These are phyloP conservation scores for Penicillium manginii DNA, from an alignment of 495 filamentous ascomycete species.

Conservation along the genomic window DNA sequence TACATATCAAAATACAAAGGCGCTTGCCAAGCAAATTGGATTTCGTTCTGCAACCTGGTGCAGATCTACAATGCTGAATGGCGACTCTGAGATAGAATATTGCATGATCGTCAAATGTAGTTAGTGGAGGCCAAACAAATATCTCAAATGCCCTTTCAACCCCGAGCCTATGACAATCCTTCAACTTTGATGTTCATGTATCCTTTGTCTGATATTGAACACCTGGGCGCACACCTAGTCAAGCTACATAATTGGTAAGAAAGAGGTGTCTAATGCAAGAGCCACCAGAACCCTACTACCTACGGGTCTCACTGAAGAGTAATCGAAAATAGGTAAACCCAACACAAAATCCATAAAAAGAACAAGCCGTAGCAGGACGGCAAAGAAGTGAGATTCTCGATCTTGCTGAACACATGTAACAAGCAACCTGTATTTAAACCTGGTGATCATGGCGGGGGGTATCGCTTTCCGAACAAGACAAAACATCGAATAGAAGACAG, in stretches of 20 bases:
- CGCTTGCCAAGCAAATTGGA: slow-evolving; percentile 2
- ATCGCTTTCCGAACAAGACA: not conserved
- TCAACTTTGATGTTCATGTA: too few species aligned
- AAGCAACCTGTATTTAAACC: not conserved
- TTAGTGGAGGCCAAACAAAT: too few species aligned
- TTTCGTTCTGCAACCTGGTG: not conserved
- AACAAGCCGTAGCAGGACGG: not conserved
- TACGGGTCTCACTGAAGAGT: too few species aligned
- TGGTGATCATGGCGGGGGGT: not conserved
- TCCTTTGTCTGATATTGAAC: too few species aligned
- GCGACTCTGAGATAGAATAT: not conserved
- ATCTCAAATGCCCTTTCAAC: too few species aligned
- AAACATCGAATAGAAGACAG: not conserved
- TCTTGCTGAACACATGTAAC: not conserved
- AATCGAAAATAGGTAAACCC: too few species aligned
- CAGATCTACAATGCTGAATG: not conserved
- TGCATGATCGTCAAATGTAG: not conserved
- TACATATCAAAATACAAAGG: slow-evolving; percentile 1
- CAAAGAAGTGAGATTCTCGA: not conserved
- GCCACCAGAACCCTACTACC: too few species aligned
- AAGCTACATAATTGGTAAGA: too few species aligned
- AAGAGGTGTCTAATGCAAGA: too few species aligned
- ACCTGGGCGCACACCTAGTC: too few species aligned
- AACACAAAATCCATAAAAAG: not conserved
- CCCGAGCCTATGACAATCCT: too few species aligned